phyloP scores from a whole-genome alignment of 192 early-diverging fungal genomes.

The Pecoramyces ruminantium region DNA sequence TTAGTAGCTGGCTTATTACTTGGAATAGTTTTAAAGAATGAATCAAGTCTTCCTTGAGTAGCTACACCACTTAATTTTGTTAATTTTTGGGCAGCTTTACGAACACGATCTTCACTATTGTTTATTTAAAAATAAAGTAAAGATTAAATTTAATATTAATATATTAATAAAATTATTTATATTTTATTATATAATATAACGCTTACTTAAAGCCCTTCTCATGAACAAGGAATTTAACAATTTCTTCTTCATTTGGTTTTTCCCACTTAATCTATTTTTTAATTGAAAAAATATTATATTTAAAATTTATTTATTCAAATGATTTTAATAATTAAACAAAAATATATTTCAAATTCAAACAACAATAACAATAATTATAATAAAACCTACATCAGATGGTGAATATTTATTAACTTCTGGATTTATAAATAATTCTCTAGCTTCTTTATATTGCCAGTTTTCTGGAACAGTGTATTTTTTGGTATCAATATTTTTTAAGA shows the following conservation, averaged over 20 bases:
- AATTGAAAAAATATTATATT: too few relatives aligned
- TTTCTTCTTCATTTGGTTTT: slow-evolving; percentile 55
- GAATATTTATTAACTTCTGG: slow-evolving; percentile 62
- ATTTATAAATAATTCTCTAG: slow-evolving; percentile 67
- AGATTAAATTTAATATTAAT: too few relatives aligned
- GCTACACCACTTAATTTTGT: slow-evolving; percentile 52
- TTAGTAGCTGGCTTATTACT: not conserved
- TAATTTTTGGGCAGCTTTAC: slow-evolving; percentile 62
- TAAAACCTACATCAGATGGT: slow-evolving; percentile 37
- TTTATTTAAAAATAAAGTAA: not conserved
- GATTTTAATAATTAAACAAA: too few relatives aligned
- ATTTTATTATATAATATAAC: not conserved
- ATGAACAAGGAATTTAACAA: slow-evolving; percentile 75
- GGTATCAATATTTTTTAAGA: slow-evolving; percentile 50
- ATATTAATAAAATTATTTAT: not conserved
- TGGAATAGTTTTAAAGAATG: slow-evolving; percentile 62
- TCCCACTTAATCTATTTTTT: slow-evolving; percentile 49
- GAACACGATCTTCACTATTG: slow-evolving; percentile 70
- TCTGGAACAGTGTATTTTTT: slow-evolving; percentile 70
- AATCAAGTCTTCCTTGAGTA: slow-evolving; percentile 80
- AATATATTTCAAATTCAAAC: not conserved
- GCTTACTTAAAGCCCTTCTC: slow-evolving; percentile 88
- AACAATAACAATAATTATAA: not conserved
- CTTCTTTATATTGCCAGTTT: slow-evolving; percentile 77
- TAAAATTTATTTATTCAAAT: too few relatives aligned